phyloP scores from a whole-genome alignment of 1,284 basidiomycete genomes.

The Sporisorium exsertum region DNA sequence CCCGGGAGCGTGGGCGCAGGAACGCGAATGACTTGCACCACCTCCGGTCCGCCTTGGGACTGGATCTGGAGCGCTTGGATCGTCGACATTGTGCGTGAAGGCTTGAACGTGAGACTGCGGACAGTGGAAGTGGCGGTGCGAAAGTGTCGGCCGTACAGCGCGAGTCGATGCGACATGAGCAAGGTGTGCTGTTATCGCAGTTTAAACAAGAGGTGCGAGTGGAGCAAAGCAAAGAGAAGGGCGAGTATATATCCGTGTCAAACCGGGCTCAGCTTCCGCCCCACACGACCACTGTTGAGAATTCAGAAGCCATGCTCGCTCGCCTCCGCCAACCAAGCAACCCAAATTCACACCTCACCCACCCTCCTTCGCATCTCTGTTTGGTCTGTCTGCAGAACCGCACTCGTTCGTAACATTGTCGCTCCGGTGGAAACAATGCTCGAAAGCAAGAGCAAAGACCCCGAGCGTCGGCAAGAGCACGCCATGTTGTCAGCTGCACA shows the following conservation, averaged over 20 bases:
- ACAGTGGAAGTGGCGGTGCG: background rate
- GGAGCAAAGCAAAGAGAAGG: background rate
- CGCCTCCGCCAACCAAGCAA: too few relatives aligned
- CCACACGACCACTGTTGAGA: too few relatives aligned
- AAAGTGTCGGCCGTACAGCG: slow-evolving; percentile 13
- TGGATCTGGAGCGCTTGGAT: slow-evolving; percentile 73
- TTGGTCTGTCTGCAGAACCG: background rate
- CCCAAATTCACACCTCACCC: background rate
- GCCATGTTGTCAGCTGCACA: too few relatives aligned
- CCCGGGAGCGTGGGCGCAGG: slow-evolving; percentile 75
- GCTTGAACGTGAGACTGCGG: background rate
- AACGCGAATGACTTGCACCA: slow-evolving; percentile 77
- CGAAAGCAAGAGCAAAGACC: background rate
- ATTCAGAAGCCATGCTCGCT: too few relatives aligned
- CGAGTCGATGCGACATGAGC: slow-evolving; percentile 21
- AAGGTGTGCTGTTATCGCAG: background rate
- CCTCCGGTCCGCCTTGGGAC: slow-evolving; percentile 80
- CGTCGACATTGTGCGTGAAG: slow-evolving; percentile 70
- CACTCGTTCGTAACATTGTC: too few relatives aligned
- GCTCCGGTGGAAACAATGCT: background rate
- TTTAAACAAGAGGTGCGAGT: background rate
- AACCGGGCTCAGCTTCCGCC: too few relatives aligned
- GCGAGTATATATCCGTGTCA: background rate
- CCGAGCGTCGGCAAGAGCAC: background rate
- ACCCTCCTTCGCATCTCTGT: background rate